Percentiles rank a stretch among this genome's conserved stretches.
phyloP scores from a whole-genome alignment of 1,139 yeast genomes.

The Geotrichum bryndzae region DNA sequence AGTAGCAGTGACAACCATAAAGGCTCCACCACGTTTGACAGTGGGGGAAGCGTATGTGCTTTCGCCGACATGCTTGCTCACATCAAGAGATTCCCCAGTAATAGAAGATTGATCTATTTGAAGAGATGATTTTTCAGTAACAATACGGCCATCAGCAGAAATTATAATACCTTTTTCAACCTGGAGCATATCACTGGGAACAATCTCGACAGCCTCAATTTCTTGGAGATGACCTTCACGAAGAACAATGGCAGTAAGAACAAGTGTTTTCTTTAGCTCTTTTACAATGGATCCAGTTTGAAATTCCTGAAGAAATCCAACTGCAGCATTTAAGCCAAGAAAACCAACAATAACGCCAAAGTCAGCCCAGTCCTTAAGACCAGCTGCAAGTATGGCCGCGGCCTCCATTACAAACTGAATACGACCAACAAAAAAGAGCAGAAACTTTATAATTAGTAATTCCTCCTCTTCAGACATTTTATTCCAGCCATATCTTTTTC shows the following conservation, averaged over 20 bases:
- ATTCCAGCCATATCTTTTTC: constrained; percentile 90
- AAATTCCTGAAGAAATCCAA: constrained; percentile 96
- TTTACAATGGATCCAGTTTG: constrained; percentile 47
- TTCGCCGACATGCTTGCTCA: constrained; percentile 87
- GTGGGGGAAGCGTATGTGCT: constrained; percentile 89
- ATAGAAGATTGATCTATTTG: constrained; percentile 97
- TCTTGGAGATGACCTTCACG: constrained; percentile 62
- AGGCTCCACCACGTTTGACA: constrained; percentile 94
- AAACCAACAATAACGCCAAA: constrained; percentile 95
- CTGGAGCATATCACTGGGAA: constrained; percentile 75
- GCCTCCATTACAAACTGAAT: constrained; percentile 98
- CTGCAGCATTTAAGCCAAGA: constrained; percentile 80
- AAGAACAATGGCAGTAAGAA: constrained; percentile 52
- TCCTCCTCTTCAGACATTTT: constrained; percentile 94
- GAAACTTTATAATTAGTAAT: constrained; percentile 73
- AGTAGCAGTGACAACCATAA: constrained; percentile 91
- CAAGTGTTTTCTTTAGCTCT: constrained; percentile 41
- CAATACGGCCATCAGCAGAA: constrained; percentile 90
- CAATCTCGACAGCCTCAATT: constrained; percentile 62
- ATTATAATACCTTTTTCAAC: constrained; percentile 76
- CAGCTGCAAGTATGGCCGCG: constrained; percentile 96
- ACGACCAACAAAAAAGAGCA: constrained; percentile 95
- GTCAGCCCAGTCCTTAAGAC: constrained; percentile 98
- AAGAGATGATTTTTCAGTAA: constrained; percentile 79
- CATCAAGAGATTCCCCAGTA: constrained; percentile 97